A percentile compares a stretch with the other conserved stretches of the same genome.
Evolutionary conservation across 768 basidiomycete species (phyloP).

Genomic region (Tephrocybe rancida): DNA sequence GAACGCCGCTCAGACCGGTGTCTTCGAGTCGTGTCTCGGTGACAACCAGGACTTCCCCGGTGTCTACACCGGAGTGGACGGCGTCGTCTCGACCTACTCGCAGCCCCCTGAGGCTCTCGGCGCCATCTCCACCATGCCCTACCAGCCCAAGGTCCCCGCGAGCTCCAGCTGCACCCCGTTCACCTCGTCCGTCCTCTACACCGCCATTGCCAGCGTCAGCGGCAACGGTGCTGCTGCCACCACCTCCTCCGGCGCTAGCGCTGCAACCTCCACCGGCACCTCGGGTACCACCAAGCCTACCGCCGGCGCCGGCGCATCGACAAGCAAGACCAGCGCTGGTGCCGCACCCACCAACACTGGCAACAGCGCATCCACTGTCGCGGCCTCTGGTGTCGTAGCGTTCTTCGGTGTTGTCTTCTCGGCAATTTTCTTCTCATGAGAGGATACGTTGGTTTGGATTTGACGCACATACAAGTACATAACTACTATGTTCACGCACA

Average conservation of each 20-base stretch:
- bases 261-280: neutral
- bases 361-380: slow-evolving; percentile 14
- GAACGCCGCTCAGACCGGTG: slow-evolving; percentile 54
- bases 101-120: slow-evolving; percentile 43
- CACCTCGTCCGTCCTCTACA: slow-evolving; percentile 32
- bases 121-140: slow-evolving; percentile 38
- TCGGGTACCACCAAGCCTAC: neutral
- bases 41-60: slow-evolving; percentile 69
- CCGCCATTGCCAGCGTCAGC: slow-evolving; percentile 21
- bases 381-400: slow-evolving; percentile 14
- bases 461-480: neutral
- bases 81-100: slow-evolving; percentile 39
- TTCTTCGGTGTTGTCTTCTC: slow-evolving; percentile 22
- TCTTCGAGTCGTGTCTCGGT: slow-evolving; percentile 66
- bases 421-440: slow-evolving; percentile 20
- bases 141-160: slow-evolving; percentile 37
- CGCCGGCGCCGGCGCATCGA: slow-evolving; percentile 3
- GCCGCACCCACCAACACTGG: slow-evolving; percentile 12
- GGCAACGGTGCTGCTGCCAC: slow-evolving; percentile 2
- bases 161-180: slow-evolving; percentile 37
- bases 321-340: slow-evolving; percentile 10
- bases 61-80: slow-evolving; percentile 35
- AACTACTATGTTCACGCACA: slow-evolving; percentile 1
- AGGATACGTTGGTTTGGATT: slow-evolving; percentile 1
- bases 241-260: neutral